phyloP scores from a whole-genome alignment of 2,329 filamentous ascomycete species.

The Pseudocercospora macadamiae region DNA sequence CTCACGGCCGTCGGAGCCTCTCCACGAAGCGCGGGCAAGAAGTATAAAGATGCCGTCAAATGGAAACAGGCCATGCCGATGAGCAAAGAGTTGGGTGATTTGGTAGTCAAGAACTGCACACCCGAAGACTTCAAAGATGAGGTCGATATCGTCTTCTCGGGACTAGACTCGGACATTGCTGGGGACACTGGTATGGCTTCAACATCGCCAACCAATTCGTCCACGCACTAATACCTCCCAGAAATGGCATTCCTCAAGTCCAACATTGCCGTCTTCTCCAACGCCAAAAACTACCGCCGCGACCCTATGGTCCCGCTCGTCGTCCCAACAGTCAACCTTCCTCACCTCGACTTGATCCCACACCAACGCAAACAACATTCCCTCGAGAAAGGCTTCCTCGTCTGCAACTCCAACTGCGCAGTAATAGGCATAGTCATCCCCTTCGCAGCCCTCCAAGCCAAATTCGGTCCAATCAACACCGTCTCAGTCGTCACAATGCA shows the following conservation, averaged over 20 bases:
- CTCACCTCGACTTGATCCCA: slow-evolving; percentile 84
- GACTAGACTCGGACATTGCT: slow-evolving; percentile 88
- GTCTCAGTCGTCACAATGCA: slow-evolving; percentile 94
- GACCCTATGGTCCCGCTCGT: slow-evolving; percentile 89
- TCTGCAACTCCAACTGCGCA: slow-evolving; percentile 98
- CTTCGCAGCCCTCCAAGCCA: slow-evolving; percentile 83
- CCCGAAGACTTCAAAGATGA: slow-evolving; percentile 84
- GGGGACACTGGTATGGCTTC: slow-evolving; percentile 75
- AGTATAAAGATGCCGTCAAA: slow-evolving; percentile 88
- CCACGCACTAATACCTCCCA: slow-evolving; percentile 41
- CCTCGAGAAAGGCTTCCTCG: slow-evolving; percentile 83
- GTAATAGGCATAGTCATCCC: slow-evolving; percentile 96
- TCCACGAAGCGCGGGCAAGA: slow-evolving; percentile 85
- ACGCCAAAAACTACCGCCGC: slow-evolving; percentile 95
- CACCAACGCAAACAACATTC: slow-evolving; percentile 76
- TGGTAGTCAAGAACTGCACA: slow-evolving; percentile 84
- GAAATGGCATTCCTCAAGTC: slow-evolving; percentile 90
- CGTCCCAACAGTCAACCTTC: slow-evolving; percentile 90
- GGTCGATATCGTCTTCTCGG: slow-evolving; percentile 83
- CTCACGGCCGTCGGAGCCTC: slow-evolving; percentile 90
- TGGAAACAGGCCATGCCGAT: slow-evolving; percentile 94
- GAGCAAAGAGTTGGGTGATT: slow-evolving; percentile 71
- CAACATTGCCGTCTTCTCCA: slow-evolving; percentile 91
- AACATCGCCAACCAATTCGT: background rate
- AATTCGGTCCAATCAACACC: slow-evolving; percentile 75